Evolutionary conservation across 768 basidiomycete species (phyloP), one percentile per base, ranked within the genome.

Genomic region (Russula sp.): DNA sequence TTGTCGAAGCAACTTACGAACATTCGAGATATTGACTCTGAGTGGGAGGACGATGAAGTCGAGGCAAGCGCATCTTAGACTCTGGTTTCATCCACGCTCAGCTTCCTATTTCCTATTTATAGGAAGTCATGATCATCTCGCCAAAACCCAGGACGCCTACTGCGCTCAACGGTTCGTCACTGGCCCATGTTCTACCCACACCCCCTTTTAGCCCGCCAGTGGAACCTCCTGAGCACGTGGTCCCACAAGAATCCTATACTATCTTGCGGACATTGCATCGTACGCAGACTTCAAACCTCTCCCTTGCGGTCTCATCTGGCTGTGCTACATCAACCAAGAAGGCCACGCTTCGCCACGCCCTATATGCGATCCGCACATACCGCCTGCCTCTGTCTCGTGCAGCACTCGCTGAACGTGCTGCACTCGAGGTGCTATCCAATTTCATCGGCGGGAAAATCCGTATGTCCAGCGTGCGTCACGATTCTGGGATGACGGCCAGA

Each of bases 101-200:
- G 1, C 11, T 36, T 36, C n/a, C n/a, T n/a, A n/a, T n/a, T n/a
- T n/a, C n/a, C n/a, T 28, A 54, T 20, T 48, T 57, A 38, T 22
- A 69, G 68, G 68, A 69, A 38, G 57, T 69, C 49, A 69, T 69
- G 68, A 44, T 69, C 60, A 68, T 69, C 48, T 64, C 68, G 20
- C 65, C 62, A 3, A 69, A 69, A 28, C 56, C 55, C 24, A 67
- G 49, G 46, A 16, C 32, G 4, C 40, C 59, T 38, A 50, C 62
- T 52, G 26, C 50, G 18, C 30, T 32, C 36, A 24, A 22, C 36
- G 44, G 30, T 63, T 52, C 40, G 14, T 40, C 63, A 13, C 13
- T 42, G 14, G 36, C 24, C 24, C 61, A 42, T 11, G 50, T 32
- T 48, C 50, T 61, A 14, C 58, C 64, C 24, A 56, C 61, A 5